Evolutionary conservation across 805 yeast species (phyloP), one percentile per base, ranked within the genome.

Genomic region (Scheffersomyces ergatensis): DNA sequence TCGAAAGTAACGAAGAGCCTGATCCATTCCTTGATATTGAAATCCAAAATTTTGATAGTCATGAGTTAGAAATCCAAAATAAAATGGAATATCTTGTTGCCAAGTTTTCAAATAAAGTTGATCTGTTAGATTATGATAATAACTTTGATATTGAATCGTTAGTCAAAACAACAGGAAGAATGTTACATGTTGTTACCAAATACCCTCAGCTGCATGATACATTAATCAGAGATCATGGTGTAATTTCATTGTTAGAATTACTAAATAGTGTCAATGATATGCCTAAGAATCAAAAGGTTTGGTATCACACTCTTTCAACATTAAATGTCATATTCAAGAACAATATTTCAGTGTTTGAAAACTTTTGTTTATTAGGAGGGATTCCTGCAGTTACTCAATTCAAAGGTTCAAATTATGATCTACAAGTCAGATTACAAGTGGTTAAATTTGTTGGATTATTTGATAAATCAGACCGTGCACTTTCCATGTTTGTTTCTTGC

Each of bases 331-430:
- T 70, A 2, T 67, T 70, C 42, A 62, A 57, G 20, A 43, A 46
- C 7, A 57, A 60, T 43, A 37, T 51, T 3, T 48, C 51, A 12
- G 68, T 62, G 36, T 59, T 69, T 44, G 76, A 70, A 43, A 70
- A 60, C 46, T 70, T 68, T 40, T 63, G 73, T 33, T 53, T 70
- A 27, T 46, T 70, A 20, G 76, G 76, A 3, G 76, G 76, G 2
- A 69, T 70, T 18, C 76, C 76, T 2, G 45, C 57, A 24, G 53
- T 70, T 9, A 66, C 69, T 2, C 68, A 65, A 26, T 70, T 70
- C 41, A 51, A 66, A 23, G 56, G 53, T 30, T 52, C 51, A 15
- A 49, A 63, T 1, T 64, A 55, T 39, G 66, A 62, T 19, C 32
- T 54, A n/a, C 51, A 48, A 11, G 60, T 66, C 8, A 52, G 72